Conservation (phyloP, 2,329 filamentous ascomycete genomes). For the Fusarium circinatum region DNA sequence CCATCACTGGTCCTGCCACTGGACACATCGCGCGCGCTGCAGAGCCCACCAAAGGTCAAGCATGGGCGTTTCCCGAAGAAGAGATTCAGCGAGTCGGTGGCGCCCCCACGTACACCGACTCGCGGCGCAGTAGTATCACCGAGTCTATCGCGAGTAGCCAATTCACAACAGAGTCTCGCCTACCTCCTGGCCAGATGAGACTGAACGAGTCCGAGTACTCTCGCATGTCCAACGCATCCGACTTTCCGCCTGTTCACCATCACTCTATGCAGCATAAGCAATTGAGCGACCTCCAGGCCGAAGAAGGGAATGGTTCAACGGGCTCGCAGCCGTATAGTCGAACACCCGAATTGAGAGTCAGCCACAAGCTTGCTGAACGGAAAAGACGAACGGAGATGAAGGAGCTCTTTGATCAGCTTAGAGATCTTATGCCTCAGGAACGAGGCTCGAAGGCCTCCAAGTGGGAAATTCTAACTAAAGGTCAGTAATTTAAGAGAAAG, state of each 20-base stretch:
- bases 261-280: conserved; percentile 81
- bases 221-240: conserved; percentile 62
- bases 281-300: conserved; percentile 71
- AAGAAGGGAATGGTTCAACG: conserved; percentile 61
- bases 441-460: conserved; percentile 87
- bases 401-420: conserved; percentile 82
- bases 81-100: conserved; percentile 65
- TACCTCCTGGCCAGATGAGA: conserved; percentile 77
- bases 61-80: conserved; percentile 85
- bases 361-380: conserved; percentile 85
- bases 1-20: conserved; percentile 77
- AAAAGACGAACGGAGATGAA: conserved; percentile 91
- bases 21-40: conserved; percentile 75
- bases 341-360: conserved; percentile 83
- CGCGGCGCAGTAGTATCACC: conserved; percentile 78
- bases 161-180: conserved; percentile 77
- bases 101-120: conserved; percentile 66
- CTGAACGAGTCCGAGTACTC: conserved; percentile 71
- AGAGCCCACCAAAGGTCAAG: conserved; percentile 83
- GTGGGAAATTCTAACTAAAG: conserved; percentile 89
- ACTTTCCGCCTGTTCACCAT: conserved; percentile 73
- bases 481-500: conserved; percentile 56
- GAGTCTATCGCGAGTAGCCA: conserved; percentile 84
- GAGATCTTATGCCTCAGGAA: conserved; percentile 81
- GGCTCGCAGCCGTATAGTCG: conserved; percentile 81